Evolutionary conservation across 768 basidiomycete species (phyloP), one percentile per base, ranked within the genome.

Genomic region (Lentinula detonsa): DNA sequence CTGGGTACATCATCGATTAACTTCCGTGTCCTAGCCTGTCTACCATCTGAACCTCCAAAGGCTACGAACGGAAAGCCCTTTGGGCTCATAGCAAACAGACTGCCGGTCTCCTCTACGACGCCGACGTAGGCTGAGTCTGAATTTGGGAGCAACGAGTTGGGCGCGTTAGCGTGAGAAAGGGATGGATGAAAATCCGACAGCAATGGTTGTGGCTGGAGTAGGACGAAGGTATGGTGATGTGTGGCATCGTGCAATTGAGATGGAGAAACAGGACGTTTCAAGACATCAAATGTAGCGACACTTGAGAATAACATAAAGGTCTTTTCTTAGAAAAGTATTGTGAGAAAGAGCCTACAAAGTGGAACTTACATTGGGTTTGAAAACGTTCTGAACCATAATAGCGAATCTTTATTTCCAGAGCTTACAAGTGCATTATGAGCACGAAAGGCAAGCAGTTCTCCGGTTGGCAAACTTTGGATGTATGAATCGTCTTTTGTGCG

Each of bases 61-160:
- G 83, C 85, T 62, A 96, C 88, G 9, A 98, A 78, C 0, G 95
- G 96, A 69, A 84, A 98, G 7, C 81, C 82, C 10, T 82, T 78
- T 0, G 91, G 88, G 64, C 90, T 90, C 85, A 98, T 89, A 18
- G 91, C 94, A 66, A 86, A 96, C 1, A 97, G 78, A 45, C 88
- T 90, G 2, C 81, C 85, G 0, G 82, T 83, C 68, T 87, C 85
- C 50, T 84, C 81, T 15, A 94, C 81, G 16, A 90, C 74, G 2
- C 94, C 94, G 18, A 98, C 85, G 69, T 90, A 97, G 1, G 93
- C 93, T 0, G 84, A 80, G 33, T 87, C 81, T 5, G 78, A 72
- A 57, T 84, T 81, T 3, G 79, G 81, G 33, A 31, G 80, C 73
- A 10, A 64, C 62, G 23, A 61, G 21, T 40, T 56, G 65, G 35